Percentiles rank a stretch among this genome's conserved stretches.
phyloP scores from a whole-genome alignment of 2,329 filamentous ascomycete genomes.

The Lecanosticta acicola region DNA sequence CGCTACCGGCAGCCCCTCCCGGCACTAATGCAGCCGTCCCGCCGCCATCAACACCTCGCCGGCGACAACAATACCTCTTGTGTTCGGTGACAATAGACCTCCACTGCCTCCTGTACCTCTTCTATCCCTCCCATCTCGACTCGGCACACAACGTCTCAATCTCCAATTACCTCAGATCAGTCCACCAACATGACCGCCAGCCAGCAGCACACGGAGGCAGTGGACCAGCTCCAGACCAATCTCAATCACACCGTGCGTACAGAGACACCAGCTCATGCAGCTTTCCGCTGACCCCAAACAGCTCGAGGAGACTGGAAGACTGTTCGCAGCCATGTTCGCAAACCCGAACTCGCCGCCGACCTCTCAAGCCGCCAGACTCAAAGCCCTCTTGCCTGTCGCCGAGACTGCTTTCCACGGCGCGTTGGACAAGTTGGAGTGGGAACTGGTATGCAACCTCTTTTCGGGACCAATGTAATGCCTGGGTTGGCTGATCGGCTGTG shows the following conservation, averaged over 20 bases:
- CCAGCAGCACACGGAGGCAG: constrained; percentile 22
- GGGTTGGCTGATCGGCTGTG: background rate
- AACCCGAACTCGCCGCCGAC: constrained; percentile 24
- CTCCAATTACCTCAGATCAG: too few species aligned
- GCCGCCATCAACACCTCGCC: too few species aligned
- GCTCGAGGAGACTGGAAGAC: constrained; percentile 42
- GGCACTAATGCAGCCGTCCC: too few species aligned
- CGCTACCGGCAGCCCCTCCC: too few species aligned
- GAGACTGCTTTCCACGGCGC: constrained; percentile 44
- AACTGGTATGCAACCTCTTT: constrained; percentile 42
- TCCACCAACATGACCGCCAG: constrained; percentile 12
- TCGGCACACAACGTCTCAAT: background rate
- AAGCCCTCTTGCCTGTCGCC: constrained; percentile 36
- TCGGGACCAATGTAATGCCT: background rate
- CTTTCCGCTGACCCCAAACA: constrained; percentile 13
- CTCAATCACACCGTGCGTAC: constrained; percentile 43
- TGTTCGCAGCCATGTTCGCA: constrained; percentile 39
- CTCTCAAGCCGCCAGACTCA: constrained; percentile 32
- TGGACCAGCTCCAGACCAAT: constrained; percentile 44
- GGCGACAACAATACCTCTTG: too few species aligned
- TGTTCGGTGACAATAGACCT: background rate
- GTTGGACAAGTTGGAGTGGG: constrained; percentile 48
- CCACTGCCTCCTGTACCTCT: background rate
- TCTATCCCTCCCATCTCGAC: background rate
- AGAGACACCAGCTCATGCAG: background rate